Evolutionary conservation across 2,329 filamentous ascomycete genomes (phyloP).

Genomic region (Trichophyton simii): DNA sequence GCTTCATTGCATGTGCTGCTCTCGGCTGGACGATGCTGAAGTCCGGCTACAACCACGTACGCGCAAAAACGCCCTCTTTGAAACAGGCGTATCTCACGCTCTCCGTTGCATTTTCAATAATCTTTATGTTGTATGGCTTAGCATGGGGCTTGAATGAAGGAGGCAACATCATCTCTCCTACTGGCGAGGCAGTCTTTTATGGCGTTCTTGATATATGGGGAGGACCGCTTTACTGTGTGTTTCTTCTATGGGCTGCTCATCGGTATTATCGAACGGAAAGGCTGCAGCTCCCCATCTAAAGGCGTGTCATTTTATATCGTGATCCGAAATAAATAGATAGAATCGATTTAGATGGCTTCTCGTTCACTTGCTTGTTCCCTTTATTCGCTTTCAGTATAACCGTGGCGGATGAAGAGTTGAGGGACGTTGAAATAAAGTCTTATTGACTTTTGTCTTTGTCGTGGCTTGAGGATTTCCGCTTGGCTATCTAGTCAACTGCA

Average conservation of each 20-base stretch:
- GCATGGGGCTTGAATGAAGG: neutral
- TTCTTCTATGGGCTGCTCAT: neutral
- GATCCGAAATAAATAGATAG: no score
- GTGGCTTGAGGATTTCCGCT: no score
- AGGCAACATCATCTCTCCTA: neutral
- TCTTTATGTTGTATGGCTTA: neutral
- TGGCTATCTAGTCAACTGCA: no score
- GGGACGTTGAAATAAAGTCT: no score
- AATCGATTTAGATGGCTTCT: no score
- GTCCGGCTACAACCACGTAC: neutral
- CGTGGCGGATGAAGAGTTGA: no score
- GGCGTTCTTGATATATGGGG: neutral
- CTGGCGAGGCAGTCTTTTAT: neutral
- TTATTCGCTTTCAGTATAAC: no score
- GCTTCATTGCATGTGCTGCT: neutral
- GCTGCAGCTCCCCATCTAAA: no score
- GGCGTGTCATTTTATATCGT: no score
- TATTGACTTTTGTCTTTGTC: no score
- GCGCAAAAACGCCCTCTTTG: neutral
- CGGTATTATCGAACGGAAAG: neutral
- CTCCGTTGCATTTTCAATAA: neutral
- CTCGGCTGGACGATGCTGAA: neutral
- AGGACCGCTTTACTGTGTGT: neutral
- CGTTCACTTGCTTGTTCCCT: no score
- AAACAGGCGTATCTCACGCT: neutral